phyloP scores from a whole-genome alignment of 108 stramenopile genomes.

The Skeletonema menzelii region DNA sequence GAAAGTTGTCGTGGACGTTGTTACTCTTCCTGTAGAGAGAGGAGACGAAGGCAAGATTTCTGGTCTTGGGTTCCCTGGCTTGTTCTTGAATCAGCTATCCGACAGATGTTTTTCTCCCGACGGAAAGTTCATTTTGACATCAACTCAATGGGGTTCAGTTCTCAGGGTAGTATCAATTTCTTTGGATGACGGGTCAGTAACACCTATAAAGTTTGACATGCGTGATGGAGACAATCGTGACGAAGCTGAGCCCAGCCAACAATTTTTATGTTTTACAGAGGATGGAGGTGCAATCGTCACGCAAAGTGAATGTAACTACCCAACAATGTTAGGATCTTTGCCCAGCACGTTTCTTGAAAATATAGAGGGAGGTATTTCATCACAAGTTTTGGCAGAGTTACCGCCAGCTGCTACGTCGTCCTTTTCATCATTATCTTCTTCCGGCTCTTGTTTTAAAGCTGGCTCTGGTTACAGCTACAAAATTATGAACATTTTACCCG shows the following conservation, averaged over 20 bases:
- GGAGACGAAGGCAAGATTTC: conserved; percentile 23
- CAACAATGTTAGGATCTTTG: conserved; percentile 51
- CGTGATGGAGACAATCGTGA: background rate
- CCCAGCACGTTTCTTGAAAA: conserved; percentile 16
- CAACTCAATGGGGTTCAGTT: conserved; percentile 67
- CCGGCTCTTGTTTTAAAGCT: conserved; percentile 9
- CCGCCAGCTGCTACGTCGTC: conserved; percentile 54
- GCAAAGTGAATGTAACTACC: conserved; percentile 47
- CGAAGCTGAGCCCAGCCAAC: conserved; percentile 26
- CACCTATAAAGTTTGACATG: conserved; percentile 49
- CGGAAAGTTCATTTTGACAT: conserved; percentile 42
- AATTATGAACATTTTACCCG: conserved; percentile 45
- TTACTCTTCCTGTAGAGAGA: conserved; percentile 34
- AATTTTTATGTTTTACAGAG: conserved; percentile 45
- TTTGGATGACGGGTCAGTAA: conserved; percentile 34
- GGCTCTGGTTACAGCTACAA: conserved; percentile 30
- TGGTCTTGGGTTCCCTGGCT: conserved; percentile 69
- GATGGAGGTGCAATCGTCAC: conserved; percentile 55
- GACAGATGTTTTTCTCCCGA: conserved; percentile 47
- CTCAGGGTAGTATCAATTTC: conserved; percentile 52
- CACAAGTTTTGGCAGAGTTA: conserved; percentile 36
- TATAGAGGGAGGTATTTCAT: background rate
- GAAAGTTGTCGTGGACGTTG: conserved; percentile 31
- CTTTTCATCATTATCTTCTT: conserved; percentile 24
- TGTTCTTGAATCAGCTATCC: conserved; percentile 66